phyloP scores from a whole-genome alignment of 805 yeast genomes.

The Torulaspora gathmanii region DNA sequence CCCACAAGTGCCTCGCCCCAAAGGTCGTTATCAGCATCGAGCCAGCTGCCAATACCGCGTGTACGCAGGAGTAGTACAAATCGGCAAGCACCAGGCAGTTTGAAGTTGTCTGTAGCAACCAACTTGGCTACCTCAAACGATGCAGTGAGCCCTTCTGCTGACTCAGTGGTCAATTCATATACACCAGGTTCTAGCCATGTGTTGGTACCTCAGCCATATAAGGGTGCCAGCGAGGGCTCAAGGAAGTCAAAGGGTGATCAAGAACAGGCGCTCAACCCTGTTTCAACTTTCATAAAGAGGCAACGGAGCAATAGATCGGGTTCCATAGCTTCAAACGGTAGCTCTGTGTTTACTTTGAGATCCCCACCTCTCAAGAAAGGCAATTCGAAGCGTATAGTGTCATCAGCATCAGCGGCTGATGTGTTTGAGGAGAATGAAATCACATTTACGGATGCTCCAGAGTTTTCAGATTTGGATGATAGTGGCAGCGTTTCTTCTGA shows the following conservation, averaged over 20 bases:
- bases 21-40: conserved; percentile 15
- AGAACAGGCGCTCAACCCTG: conserved; percentile 12
- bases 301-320: conserved; percentile 22
- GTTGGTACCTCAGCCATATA: conserved; percentile 42
- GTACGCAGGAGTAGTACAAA: conserved; percentile 19
- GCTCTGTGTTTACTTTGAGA: conserved; percentile 22
- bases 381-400: conserved; percentile 34
- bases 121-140: conserved; percentile 6
- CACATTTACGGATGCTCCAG: conserved; percentile 72
- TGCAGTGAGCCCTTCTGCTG: conserved; percentile 16
- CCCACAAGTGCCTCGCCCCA: conserved; percentile 39
- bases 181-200: conserved; percentile 43
- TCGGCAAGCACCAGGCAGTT: conserved; percentile 9
- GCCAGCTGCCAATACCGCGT: conserved; percentile 14
- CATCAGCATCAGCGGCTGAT: conserved; percentile 40
- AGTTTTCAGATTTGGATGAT: conserved; percentile 48
- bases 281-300: conserved; percentile 13
- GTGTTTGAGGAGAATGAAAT: conserved; percentile 67
- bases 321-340: conserved; percentile 20
- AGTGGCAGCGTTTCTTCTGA: conserved; percentile 37
- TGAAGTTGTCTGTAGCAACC: conserved; percentile 23
- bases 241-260: conserved; percentile 13
- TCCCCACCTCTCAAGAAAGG: conserved; percentile 30
- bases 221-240: conserved; percentile 26
- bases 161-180: conserved; percentile 35